A percentile compares a stretch with the other conserved stretches of the same genome.
These are phyloP conservation scores for Sorghum bicolor DNA, from an alignment of 176 grass and related monocot species.

Conservation along the genomic window Sorghum_bicolor_NCBIv3 NC_012878.2:56155501-56156000, in stretches of 20 bases:
- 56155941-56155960: conserved; percentile 50
- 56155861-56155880: conserved; percentile 51
- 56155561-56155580: conserved; percentile 4
- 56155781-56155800: conserved; percentile 84
- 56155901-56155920: conserved; percentile 48
- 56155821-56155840: conserved; percentile 77
- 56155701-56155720: background rate
- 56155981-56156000: conserved; percentile 86
- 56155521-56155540: background rate
- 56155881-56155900: conserved; percentile 46
- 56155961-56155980: conserved; percentile 65
- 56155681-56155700: background rate
- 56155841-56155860: conserved; percentile 86
- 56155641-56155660: background rate
- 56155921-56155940: conserved; percentile 61
- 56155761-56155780: conserved; percentile 41
- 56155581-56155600: background rate
- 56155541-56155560: background rate
- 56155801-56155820: conserved; percentile 60
- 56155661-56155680: background rate
- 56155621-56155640: background rate
- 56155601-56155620: background rate
- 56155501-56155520: background rate
- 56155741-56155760: background rate
- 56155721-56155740: conserved; percentile 1